Percentiles rank a stretch among this genome's conserved stretches.
Conservation (phyloP, 345 rosid species). For the Eucalyptus pauciflora region DNA sequence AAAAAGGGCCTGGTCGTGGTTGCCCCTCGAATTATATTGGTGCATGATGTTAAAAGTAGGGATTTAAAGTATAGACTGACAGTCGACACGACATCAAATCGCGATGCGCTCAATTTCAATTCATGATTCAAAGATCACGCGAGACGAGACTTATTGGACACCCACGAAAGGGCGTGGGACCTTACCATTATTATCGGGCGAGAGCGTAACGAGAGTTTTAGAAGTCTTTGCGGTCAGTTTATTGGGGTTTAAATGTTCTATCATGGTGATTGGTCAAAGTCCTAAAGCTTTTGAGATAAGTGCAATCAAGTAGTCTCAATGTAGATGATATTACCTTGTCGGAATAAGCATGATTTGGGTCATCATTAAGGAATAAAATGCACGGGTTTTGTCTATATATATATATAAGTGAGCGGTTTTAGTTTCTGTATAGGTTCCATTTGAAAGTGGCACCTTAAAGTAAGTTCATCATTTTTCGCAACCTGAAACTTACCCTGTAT, state of each 20-base stretch:
- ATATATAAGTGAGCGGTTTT: neutral
- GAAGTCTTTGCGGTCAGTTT: neutral
- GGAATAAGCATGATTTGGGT: neutral
- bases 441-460: neutral
- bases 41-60: neutral
- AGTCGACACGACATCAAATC: neutral
- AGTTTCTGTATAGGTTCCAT: fast-evolving
- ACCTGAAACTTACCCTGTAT: too few relatives aligned
- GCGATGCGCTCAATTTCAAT: neutral
- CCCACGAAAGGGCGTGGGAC: neutral
- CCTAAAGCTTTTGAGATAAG: neutral
- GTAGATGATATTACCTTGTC: neutral
- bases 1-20: neutral
- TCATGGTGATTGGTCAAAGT: neutral
- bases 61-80: neutral
- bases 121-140: neutral
- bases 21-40: neutral
- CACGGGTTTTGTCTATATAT: neutral
- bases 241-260: neutral
- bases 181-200: neutral
- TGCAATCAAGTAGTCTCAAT: neutral
- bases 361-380: neutral
- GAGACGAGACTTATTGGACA: neutral
- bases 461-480: too few relatives aligned
- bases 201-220: neutral